phyloP scores from a whole-genome alignment of 345 rosid species.

The Boechera retrofracta region DNA sequence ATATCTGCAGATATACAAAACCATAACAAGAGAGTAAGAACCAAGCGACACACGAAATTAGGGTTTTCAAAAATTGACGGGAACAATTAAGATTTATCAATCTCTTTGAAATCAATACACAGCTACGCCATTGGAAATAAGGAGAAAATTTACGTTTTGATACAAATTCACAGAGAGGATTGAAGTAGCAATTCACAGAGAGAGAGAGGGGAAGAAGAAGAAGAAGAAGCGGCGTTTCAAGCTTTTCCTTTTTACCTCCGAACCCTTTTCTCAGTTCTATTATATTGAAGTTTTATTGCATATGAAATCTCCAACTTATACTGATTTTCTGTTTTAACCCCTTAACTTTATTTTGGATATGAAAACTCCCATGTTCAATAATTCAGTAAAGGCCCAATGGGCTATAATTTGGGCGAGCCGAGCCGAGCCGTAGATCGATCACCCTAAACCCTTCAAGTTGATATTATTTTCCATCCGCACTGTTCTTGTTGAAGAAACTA shows the following conservation, averaged over 20 bases:
- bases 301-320: background rate
- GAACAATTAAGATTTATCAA: background rate
- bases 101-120: background rate
- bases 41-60: constrained; percentile 4
- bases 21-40: background rate
- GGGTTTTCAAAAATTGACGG: constrained; percentile 5
- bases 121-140: background rate
- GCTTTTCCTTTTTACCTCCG: constrained; percentile 8
- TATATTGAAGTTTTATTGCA: background rate
- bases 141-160: background rate
- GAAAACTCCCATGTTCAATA: background rate
- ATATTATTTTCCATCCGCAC: background rate
- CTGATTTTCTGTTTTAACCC: background rate
- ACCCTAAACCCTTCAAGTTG: background rate
- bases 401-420: background rate
- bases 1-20: background rate
- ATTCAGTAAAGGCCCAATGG: background rate
- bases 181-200: constrained; percentile 1
- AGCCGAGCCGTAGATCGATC: background rate
- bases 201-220: background rate
- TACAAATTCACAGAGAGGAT: background rate
- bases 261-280: constrained; percentile 2
- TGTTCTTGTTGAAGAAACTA: background rate
- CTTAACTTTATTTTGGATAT: background rate
- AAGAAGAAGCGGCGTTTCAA: constrained; percentile 15